Percentiles rank a stretch among this genome's conserved stretches.
Conservation (phyloP, 225 moss, liverwort and hornwort species). For the Sphagnum tenellum region DNA sequence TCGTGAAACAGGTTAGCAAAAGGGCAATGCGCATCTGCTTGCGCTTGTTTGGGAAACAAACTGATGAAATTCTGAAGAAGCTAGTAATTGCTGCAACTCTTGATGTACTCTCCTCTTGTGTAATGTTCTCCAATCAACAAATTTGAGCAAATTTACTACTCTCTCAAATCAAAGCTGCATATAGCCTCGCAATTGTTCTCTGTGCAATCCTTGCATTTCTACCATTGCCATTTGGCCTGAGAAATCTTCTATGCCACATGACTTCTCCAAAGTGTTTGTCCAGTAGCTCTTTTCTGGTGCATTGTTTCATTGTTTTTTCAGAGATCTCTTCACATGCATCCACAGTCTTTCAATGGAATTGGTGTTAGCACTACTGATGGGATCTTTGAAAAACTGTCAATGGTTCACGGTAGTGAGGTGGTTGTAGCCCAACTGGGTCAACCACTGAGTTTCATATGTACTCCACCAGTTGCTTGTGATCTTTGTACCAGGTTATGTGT, state of each 20-base stretch:
- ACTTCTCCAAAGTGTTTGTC: too few species aligned
- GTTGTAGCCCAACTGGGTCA: not conserved
- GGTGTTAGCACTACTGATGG: not conserved
- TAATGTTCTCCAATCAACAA: constrained; percentile 1
- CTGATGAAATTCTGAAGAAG: constrained; percentile 12
- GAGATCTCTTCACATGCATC: constrained; percentile 5
- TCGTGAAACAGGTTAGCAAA: constrained; percentile 14
- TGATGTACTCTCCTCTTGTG: not conserved
- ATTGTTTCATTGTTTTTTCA: not conserved
- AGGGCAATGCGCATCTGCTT: constrained; percentile 14
- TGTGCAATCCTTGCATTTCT: too few species aligned
- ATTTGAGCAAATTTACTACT: too few species aligned
- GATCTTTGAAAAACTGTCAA: not conserved
- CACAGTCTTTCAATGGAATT: constrained; percentile 1
- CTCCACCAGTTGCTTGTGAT: not conserved
- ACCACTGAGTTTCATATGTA: not conserved
- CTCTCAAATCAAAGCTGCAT: too few species aligned
- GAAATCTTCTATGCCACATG: too few species aligned
- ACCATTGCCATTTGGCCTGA: too few species aligned
- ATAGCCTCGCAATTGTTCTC: too few species aligned
- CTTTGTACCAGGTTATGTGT: not conserved
- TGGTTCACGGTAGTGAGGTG: constrained; percentile 1
- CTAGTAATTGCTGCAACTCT: constrained; percentile 7
- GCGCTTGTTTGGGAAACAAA: constrained; percentile 21
- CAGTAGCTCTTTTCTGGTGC: too few species aligned